Conservation (phyloP, 805 yeast genomes). For the Cyberlindnera bimundalis region DNA sequence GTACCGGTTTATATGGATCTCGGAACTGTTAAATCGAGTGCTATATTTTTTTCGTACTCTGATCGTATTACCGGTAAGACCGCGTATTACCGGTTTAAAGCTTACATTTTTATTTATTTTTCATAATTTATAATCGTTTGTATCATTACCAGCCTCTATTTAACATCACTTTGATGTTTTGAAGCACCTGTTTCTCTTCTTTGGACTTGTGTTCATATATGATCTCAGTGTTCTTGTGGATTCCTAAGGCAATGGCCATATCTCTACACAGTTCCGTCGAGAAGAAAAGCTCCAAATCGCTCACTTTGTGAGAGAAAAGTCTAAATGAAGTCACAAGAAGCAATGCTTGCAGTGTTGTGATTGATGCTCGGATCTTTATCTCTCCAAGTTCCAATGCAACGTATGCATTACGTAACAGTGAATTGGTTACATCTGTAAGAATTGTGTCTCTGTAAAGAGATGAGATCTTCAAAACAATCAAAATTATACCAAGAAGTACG, state of each 20-base stretch:
- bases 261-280: conserved; percentile 19
- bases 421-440: conserved; percentile 12
- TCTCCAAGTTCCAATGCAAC: conserved; percentile 22
- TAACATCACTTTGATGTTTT: conserved; percentile 18
- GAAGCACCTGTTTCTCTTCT: conserved; percentile 20
- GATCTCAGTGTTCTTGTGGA: conserved; percentile 23
- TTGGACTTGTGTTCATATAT: conserved; percentile 18
- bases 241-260: conserved; percentile 21
- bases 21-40: no score
- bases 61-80: no score
- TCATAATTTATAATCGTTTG: background rate
- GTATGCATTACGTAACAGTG: conserved; percentile 15
- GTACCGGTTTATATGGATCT: no score
- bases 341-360: conserved; percentile 19
- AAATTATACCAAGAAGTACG: conserved; percentile 15
- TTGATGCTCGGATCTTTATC: conserved; percentile 18
- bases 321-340: conserved; percentile 18
- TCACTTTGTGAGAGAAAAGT: conserved; percentile 18
- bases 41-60: no score
- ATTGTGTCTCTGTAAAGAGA: conserved; percentile 15
- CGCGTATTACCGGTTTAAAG: background rate
- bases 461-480: conserved; percentile 16
- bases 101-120: background rate
- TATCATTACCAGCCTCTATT: conserved; percentile 14
- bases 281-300: conserved; percentile 20